A percentile compares a stretch with the other conserved stretches of the same genome.
phyloP scores from a whole-genome alignment of 768 basidiomycete genomes.

The Leccinum barrowsii region DNA sequence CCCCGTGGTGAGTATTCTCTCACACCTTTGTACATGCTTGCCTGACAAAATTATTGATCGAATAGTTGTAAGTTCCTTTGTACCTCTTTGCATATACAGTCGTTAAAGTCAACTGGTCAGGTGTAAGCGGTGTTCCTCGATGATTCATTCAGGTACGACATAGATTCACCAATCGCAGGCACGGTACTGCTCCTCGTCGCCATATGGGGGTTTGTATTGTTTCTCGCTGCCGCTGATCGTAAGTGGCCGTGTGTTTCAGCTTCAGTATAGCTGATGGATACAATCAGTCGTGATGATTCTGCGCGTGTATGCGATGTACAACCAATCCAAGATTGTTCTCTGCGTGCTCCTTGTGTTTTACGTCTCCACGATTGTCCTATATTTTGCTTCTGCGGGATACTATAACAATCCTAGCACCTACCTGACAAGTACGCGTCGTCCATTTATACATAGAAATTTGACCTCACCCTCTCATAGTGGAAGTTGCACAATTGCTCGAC shows the following conservation, averaged over 20 bases:
- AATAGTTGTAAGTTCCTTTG: constrained; percentile 15
- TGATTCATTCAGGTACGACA: neutral
- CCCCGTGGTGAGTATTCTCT: neutral
- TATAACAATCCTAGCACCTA: constrained; percentile 6
- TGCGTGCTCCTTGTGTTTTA: constrained; percentile 15
- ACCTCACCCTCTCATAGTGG: constrained; percentile 10
- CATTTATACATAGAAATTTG: neutral
- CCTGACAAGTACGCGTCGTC: constrained; percentile 8
- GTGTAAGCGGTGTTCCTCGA: constrained; percentile 7
- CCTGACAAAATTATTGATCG: neutral
- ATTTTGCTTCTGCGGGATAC: neutral
- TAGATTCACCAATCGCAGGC: constrained; percentile 7
- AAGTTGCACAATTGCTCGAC: constrained; percentile 1
- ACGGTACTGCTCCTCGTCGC: neutral
- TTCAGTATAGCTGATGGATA: neutral
- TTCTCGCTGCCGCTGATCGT: constrained; percentile 19
- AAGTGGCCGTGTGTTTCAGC: constrained; percentile 4
- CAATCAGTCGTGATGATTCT: constrained; percentile 23
- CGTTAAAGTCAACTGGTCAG: constrained; percentile 3
- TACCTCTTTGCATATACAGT: no score
- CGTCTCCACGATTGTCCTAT: constrained; percentile 1
- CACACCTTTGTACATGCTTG: neutral
- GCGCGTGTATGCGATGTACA: constrained; percentile 25
- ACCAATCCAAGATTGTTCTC: constrained; percentile 11
- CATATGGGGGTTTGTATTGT: constrained; percentile 4